Base-by-base conservation (phyloP, 805 yeast genomes). In the Kazachstania bromeliacearum region DNA sequence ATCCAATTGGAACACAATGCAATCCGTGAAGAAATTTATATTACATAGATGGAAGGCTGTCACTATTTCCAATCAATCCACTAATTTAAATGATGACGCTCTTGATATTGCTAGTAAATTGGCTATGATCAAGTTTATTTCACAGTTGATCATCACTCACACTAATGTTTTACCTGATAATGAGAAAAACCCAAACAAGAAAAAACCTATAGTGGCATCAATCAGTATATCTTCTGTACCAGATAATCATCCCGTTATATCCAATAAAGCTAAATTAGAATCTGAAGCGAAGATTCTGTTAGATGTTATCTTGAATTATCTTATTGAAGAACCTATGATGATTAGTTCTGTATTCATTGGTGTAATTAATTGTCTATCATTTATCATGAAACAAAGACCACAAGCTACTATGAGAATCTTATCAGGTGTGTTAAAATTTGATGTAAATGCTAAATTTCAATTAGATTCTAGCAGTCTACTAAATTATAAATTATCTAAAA, bases 121-220 rank as follows among this genome's bases (percentile, higher is more conserved):
- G n/a, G 78, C 88, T 20, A 65, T 80, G n/a, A 63, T 79, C 35
- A 84, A 81, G 57, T 76, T 88, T 40, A 71, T 85, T 8, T 75
- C 75, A n/a, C 69, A 69, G 37, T 59, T 78, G 4, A 66, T 78
- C 10, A 63, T 67, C 24, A 68, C 72, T 1, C 85, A 79, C 40
- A 59, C 75, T 18, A 27, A 18, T 8, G 31, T 24, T 13, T n/a
- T 16, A 15, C 17, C 22, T 8, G 23, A 33, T 16, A 19, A 15
- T n/a, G 24, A 31, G 16, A n/a, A 31, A n/a, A 22, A 31, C 19
- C 8, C 10, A 12, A 16, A 18, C 15, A 12, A 12, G n/a, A 32
- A 20, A 24, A 27, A 6, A 15, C 15, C 25, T 21, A 22, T 17
- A 23, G 12, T 30, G 12, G 25, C 19, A 9, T 17, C 66, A 6